Conservation (phyloP, 2,329 filamentous ascomycete species). For the Calonectria hongkongensis region DNA sequence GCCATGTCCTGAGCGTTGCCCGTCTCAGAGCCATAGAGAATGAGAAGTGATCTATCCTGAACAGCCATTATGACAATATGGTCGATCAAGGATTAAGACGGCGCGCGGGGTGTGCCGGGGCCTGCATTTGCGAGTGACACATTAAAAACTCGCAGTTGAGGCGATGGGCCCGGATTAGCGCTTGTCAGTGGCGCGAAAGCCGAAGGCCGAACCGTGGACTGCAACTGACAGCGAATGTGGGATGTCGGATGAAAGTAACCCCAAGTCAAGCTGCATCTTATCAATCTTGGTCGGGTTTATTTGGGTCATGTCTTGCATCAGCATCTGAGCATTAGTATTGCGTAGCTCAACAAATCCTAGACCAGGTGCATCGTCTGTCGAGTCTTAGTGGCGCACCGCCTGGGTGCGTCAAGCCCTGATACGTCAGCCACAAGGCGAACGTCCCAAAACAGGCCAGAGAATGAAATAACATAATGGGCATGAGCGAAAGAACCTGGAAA, state of each 20-base stretch:
- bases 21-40: constrained; percentile 96
- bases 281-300: constrained; percentile 3
- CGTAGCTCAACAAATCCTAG: constrained; percentile 2
- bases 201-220: constrained; percentile 29
- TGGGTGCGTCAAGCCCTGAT: constrained; percentile 9
- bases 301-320: not conserved
- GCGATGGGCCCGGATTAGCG: constrained; percentile 26
- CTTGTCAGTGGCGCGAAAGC: constrained; percentile 24
- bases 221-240: not conserved
- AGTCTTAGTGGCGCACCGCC: not conserved
- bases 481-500: not conserved
- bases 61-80: constrained; percentile 50
- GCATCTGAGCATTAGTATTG: constrained; percentile 7
- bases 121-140: constrained; percentile 30
- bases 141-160: constrained; percentile 34
- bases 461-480: not conserved
- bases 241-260: not conserved
- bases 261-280: constrained; percentile 29
- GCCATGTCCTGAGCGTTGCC: constrained; percentile 95
- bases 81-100: constrained; percentile 4
- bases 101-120: constrained; percentile 20
- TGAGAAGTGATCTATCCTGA: constrained; percentile 70
- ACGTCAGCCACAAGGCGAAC: not conserved
- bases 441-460: not conserved
- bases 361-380: not conserved